Evolutionary conservation across 1,284 basidiomycete species (phyloP).

Genomic region (Cerrena zonata): DNA sequence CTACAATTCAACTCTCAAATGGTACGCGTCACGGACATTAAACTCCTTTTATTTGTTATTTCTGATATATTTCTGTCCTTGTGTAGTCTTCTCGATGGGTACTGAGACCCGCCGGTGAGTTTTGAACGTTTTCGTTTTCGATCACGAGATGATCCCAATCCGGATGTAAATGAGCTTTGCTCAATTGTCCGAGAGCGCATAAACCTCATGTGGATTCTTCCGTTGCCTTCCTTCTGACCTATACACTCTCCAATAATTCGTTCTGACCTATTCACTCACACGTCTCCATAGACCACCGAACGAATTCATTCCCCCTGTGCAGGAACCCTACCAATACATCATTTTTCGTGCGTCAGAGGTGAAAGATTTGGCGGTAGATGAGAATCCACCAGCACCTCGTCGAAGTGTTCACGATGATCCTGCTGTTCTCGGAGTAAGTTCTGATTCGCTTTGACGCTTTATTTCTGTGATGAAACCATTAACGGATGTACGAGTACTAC

Average conservation of each 20-base stretch:
- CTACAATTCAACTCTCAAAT: slow-evolving; percentile 83
- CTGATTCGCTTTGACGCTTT: slow-evolving; percentile 8
- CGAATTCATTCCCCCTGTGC: slow-evolving; percentile 71
- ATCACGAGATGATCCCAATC: slow-evolving; percentile 46
- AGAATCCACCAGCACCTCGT: slow-evolving; percentile 43
- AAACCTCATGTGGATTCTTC: slow-evolving; percentile 60
- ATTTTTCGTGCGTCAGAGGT: slow-evolving; percentile 80
- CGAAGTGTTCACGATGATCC: slow-evolving; percentile 72
- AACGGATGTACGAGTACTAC: slow-evolving; percentile 44
- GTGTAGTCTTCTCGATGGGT: slow-evolving; percentile 78
- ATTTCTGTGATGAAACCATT: slow-evolving; percentile 38
- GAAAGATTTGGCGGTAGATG: slow-evolving; percentile 73
- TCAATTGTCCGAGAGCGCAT: slow-evolving; percentile 63
- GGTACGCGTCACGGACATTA: slow-evolving; percentile 39
- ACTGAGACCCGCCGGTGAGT: slow-evolving; percentile 78
- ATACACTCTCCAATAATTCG: slow-evolving; percentile 10
- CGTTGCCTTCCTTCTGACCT: slow-evolving; percentile 74
- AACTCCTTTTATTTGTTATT: slow-evolving; percentile 5
- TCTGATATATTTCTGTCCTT: background rate
- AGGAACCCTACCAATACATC: slow-evolving; percentile 75
- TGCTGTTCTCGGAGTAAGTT: slow-evolving; percentile 67
- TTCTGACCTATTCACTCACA: slow-evolving; percentile 15
- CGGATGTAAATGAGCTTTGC: slow-evolving; percentile 60
- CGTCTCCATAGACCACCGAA: slow-evolving; percentile 47
- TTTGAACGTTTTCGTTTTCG: slow-evolving; percentile 10